phyloP scores from a whole-genome alignment of 208 protist genomes.

The Naegleria gruberi region DNA sequence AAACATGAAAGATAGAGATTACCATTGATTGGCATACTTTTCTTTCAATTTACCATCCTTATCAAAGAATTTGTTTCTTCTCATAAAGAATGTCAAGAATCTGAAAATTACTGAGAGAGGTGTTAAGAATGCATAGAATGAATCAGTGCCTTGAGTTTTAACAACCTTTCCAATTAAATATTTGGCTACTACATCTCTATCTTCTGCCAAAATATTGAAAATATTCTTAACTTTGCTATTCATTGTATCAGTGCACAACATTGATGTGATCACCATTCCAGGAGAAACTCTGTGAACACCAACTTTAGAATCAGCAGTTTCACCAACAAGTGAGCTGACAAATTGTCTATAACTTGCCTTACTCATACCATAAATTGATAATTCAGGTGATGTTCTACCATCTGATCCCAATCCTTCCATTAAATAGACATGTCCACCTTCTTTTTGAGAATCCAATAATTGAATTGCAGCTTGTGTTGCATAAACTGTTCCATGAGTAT shows the following conservation, averaged over 20 bases:
- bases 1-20: no score
- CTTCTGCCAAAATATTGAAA: neutral
- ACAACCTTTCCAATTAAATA: neutral
- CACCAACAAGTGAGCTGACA: neutral
- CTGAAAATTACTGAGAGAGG: neutral
- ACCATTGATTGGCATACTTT: neutral
- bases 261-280: neutral
- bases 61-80: neutral
- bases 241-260: neutral
- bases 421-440: neutral
- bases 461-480: neutral
- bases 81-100: neutral
- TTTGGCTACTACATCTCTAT: neutral
- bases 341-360: neutral
- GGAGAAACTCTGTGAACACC: neutral
- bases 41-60: neutral
- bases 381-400: neutral
- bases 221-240: neutral
- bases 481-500: neutral
- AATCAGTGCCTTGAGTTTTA: neutral
- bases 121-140: neutral
- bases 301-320: neutral
- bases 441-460: neutral
- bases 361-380: neutral
- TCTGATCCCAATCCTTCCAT: neutral